Conservation (phyloP, 495 filamentous ascomycete species). For the Neurospora sp. region DNA sequence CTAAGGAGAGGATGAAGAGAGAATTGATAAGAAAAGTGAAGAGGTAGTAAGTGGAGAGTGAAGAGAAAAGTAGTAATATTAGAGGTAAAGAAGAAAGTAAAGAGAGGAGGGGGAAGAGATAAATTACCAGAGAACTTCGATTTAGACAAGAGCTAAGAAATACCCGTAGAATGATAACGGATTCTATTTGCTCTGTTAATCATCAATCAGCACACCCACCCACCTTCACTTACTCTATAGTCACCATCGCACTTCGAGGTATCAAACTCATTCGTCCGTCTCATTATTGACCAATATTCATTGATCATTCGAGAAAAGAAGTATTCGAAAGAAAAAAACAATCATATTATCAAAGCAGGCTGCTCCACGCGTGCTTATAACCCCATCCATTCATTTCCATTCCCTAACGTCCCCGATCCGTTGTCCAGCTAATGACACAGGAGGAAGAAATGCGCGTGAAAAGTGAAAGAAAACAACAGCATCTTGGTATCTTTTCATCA, state of each 20-base stretch:
- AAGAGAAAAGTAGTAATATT: neutral
- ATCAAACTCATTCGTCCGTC: neutral
- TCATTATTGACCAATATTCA: neutral
- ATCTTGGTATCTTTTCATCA: neutral
- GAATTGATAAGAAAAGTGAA: too few relatives aligned
- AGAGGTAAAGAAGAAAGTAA: too few relatives aligned
- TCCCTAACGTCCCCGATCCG: neutral
- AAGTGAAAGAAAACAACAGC: neutral
- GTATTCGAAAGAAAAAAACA: neutral
- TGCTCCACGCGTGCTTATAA: neutral
- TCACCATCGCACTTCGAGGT: neutral
- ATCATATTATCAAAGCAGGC: neutral
- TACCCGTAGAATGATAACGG: too few relatives aligned
- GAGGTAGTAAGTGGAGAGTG: too few relatives aligned
- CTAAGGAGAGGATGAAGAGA: too few relatives aligned
- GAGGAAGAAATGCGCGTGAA: neutral
- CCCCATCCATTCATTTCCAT: neutral
- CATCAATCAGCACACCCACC: too few relatives aligned
- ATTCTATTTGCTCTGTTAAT: too few relatives aligned
- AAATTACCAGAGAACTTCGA: too few relatives aligned
- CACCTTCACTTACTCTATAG: too few relatives aligned
- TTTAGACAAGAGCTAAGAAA: too few relatives aligned
- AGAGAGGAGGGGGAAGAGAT: too few relatives aligned
- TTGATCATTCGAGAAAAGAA: neutral
- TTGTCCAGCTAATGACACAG: neutral